Evolutionary conservation across 768 basidiomycete species (phyloP), one percentile per base, ranked within the genome.

Genomic region (Solioccasus polychromus): DNA sequence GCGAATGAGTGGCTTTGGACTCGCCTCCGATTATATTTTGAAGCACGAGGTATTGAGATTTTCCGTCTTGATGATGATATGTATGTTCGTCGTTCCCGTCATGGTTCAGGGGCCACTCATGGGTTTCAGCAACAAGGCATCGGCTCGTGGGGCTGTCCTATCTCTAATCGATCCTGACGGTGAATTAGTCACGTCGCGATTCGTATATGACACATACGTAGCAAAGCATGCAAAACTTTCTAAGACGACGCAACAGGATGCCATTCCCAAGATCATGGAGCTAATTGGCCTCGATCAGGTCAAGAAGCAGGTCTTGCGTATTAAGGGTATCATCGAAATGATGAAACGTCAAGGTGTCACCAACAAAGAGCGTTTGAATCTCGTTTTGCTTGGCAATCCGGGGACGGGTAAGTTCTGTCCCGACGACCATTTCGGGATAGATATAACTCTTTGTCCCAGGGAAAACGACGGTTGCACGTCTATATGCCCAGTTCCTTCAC

Each of bases 271-370:
- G 3, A 74, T 85, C 51, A 87, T 87, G 84, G 74, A 61, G 3
- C 77, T 88, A 79, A 81, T 73, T 3, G 85, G 85, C 3, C 71
- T 88, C 4, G 84, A 86, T 54, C 66, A 73, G 1, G 83, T 88
- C 45, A 88, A 87, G 60, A 48, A 48, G 8, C 68, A 83, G 48
- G 68, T 85, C 11, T 69, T 88, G 17, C 52, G 57, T 1, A 79
- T 85, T 49, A 78, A 82, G 47, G 75, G 66, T 11, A 80, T 76
- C 53, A 75, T 88, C 11, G 82, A 84, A n/a, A 64, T 70, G 0
- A 67, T 70, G 23, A 63, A 58, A 15, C 72, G 83, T 8, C 85
- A 87, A 62, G 69, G 68, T 12, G 63, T 71, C 5, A 48, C 80
- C 12, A 70, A 75, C 20, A 69, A 72, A 23, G 82, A 85, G 43